Conservation (phyloP, 495 filamentous ascomycete genomes). For the Bryoglossum gracile region DNA sequence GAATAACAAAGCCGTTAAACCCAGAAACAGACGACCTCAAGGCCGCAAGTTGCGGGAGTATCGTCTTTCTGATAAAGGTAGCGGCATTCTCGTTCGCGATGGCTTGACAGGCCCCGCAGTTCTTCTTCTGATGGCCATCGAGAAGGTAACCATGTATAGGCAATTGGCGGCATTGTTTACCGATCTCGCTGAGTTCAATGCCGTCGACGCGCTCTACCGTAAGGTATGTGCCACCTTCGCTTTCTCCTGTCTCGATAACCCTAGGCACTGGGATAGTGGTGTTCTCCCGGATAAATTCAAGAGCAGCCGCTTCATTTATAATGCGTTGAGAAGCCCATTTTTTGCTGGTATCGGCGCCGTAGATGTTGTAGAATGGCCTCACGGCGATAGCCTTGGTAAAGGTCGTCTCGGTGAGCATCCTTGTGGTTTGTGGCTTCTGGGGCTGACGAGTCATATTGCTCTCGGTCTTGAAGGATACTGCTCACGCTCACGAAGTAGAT, state of each 20-base stretch:
- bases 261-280: constrained; percentile 2
- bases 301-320: no score
- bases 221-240: neutral
- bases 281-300: no score
- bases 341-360: no score
- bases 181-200: constrained; percentile 1
- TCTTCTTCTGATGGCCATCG: neutral
- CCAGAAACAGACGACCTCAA: neutral
- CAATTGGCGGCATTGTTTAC: neutral
- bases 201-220: neutral
- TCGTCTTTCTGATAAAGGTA: neutral
- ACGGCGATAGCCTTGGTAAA: no score
- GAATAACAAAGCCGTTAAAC: neutral
- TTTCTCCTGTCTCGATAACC: neutral
- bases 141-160: no score
- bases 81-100: constrained; percentile 1
- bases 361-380: no score
- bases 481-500: no score
- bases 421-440: no score
- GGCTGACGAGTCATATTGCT: no score
- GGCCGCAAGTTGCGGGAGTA: neutral
- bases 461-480: no score
- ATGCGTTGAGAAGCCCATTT: no score
- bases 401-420: no score
- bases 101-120: neutral